These are phyloP conservation scores for Allantophomopsis lycopodina DNA, from an alignment of 2,329 filamentous ascomycete species.

Conservation along the genomic window DNA sequence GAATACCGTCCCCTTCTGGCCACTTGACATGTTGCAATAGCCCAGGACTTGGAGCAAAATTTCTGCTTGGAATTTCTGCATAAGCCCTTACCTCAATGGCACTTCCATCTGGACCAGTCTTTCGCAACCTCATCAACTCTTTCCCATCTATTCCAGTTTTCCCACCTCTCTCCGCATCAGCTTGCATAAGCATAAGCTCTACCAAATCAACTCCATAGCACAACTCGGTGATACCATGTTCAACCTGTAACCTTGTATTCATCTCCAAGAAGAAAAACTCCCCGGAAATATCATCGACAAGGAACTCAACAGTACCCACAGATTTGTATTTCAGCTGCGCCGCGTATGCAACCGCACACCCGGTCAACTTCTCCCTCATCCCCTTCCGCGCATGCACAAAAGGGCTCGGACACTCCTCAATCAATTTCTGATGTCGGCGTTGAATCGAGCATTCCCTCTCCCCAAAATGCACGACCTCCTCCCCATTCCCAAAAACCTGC, in stretches of 20 bases:
- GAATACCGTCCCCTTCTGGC: conserved; percentile 17
- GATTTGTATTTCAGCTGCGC: conserved; percentile 35
- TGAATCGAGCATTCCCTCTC: conserved; percentile 35
- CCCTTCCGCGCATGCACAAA: conserved; percentile 23
- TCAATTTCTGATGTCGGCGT: conserved; percentile 29
- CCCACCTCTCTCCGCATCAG: conserved; percentile 6
- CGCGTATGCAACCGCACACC: conserved; percentile 24
- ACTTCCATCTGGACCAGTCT: conserved; percentile 38
- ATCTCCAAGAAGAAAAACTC: conserved; percentile 35
- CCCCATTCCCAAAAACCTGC: conserved; percentile 29
- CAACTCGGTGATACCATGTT: conserved; percentile 29
- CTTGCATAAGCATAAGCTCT: conserved; percentile 12
- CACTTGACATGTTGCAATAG: conserved; percentile 20
- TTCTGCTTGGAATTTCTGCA: conserved; percentile 50
- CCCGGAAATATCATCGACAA: conserved; percentile 30
- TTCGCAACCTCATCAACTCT: conserved; percentile 4
- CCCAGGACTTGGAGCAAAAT: conserved; percentile 45
- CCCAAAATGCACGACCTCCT: conserved; percentile 21
- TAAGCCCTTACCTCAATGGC: conserved; percentile 63
- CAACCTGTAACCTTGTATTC: conserved; percentile 30
- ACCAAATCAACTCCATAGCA: conserved; percentile 29
- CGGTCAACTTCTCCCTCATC: conserved; percentile 20
- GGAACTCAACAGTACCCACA: conserved; percentile 47
- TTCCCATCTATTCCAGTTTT: conserved; percentile 26
- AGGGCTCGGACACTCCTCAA: conserved; percentile 27